Conservation (phyloP, 2,329 filamentous ascomycete genomes). For the Metarhizium album region DNA sequence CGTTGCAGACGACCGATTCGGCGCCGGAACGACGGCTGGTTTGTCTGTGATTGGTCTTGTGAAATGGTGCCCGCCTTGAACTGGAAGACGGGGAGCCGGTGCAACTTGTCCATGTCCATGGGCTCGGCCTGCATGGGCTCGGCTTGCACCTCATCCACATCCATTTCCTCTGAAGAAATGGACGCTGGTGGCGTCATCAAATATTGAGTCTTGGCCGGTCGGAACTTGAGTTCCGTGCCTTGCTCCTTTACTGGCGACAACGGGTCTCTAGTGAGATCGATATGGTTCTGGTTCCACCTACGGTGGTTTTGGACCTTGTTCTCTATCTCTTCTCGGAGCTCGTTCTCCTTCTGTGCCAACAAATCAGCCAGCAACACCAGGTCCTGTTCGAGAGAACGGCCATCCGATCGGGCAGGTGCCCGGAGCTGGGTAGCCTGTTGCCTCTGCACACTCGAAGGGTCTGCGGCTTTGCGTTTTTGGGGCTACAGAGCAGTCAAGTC, state of each 20-base stretch:
- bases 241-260: constrained; percentile 67
- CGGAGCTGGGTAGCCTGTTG: constrained; percentile 55
- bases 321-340: constrained; percentile 73
- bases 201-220: constrained; percentile 62
- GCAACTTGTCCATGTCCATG: constrained; percentile 25
- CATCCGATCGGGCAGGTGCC: constrained; percentile 58
- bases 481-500: constrained; percentile 36
- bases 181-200: constrained; percentile 54
- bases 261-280: constrained; percentile 78
- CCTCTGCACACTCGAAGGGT: constrained; percentile 50
- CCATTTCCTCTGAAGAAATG: constrained; percentile 44
- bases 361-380: constrained; percentile 67
- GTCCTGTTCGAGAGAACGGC: constrained; percentile 65
- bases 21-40: constrained; percentile 62
- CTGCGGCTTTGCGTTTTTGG: constrained; percentile 58
- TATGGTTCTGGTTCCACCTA: constrained; percentile 82
- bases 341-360: constrained; percentile 69
- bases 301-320: constrained; percentile 79
- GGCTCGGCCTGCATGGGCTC: constrained; percentile 36
- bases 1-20: constrained; percentile 77
- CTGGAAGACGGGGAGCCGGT: constrained; percentile 28
- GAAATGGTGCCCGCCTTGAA: constrained; percentile 31
- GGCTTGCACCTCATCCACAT: constrained; percentile 37
- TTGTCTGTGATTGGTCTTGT: constrained; percentile 28
- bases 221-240: constrained; percentile 51